phyloP scores from a whole-genome alignment of 768 basidiomycete species.

The Rhizopogon salebrosus region DNA sequence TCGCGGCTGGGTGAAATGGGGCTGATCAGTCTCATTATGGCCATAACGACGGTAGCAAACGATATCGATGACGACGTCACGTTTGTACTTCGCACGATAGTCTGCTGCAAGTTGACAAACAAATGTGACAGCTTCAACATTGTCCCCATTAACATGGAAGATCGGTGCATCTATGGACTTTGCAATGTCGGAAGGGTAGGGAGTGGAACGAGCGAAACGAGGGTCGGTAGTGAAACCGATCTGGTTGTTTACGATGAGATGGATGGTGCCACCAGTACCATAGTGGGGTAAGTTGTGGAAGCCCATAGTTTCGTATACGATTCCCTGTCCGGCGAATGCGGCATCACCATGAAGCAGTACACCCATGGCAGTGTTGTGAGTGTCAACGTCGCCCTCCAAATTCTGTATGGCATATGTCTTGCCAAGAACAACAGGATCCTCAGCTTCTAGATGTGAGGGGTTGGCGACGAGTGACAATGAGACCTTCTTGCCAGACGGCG shows the following conservation, averaged over 20 bases:
- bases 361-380: constrained; percentile 85
- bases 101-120: constrained; percentile 98
- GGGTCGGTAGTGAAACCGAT: constrained; percentile 99
- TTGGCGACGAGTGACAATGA: constrained; percentile 97
- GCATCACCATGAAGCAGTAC: constrained; percentile 97
- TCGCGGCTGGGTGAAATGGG: constrained; percentile 95
- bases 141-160: constrained; percentile 99
- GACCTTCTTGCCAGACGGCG: constrained; percentile 97
- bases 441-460: constrained; percentile 96
- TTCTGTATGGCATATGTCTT: constrained; percentile 98
- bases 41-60: constrained; percentile 98
- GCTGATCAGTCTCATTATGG: constrained; percentile 99
- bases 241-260: constrained; percentile 98
- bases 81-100: constrained; percentile 97
- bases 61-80: constrained; percentile 97
- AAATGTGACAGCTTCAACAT: constrained; percentile 96
- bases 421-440: constrained; percentile 96
- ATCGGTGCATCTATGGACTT: constrained; percentile 98
- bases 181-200: constrained; percentile 97
- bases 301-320: constrained; percentile 99
- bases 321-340: constrained; percentile 96
- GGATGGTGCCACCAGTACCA: constrained; percentile 96
- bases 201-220: constrained; percentile 93
- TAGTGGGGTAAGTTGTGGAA: constrained; percentile 94
- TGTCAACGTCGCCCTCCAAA: constrained; percentile 80